Percentiles rank a stretch among this genome's conserved stretches.
These are phyloP conservation scores for Sarcocystis neurona DNA, from an alignment of 169 alveolate genomes.

Conservation along the genomic window DNA sequence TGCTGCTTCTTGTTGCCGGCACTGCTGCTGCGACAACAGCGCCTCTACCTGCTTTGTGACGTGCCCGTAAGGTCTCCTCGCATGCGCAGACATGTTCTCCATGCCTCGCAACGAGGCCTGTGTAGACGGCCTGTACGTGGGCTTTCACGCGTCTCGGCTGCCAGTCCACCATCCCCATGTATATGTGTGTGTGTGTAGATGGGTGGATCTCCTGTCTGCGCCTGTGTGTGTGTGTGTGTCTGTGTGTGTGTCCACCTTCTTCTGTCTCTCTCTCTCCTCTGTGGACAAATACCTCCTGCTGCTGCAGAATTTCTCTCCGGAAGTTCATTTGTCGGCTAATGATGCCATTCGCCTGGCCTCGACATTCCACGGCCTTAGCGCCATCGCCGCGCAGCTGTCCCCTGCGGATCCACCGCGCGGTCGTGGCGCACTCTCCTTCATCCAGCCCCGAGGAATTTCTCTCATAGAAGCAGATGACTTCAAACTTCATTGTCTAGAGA, in stretches of 20 bases:
- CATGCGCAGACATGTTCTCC: no score
- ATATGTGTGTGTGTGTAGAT: no score
- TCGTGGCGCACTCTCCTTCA: conserved; percentile 57
- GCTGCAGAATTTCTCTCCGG: conserved; percentile 83
- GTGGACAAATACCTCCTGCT: neutral
- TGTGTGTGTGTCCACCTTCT: neutral
- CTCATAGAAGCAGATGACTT: conserved; percentile 85
- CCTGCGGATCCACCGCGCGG: conserved; percentile 70
- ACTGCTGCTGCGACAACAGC: no score
- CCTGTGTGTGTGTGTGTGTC: no score
- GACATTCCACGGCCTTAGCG: conserved; percentile 92
- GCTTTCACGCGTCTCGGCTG: neutral
- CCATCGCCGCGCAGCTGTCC: conserved; percentile 89
- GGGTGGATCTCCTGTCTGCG: no score
- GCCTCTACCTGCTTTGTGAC: no score
- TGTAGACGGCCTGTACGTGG: no score
- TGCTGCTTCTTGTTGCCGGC: no score
- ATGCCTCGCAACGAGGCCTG: no score
- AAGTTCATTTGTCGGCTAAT: conserved; percentile 84
- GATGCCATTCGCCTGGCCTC: conserved; percentile 92
- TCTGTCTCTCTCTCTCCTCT: neutral
- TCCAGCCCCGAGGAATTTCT: conserved; percentile 83
- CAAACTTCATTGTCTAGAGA: conserved; percentile 88
- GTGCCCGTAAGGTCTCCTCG: no score
- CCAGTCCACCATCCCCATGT: no score